Percentiles rank a stretch among this genome's conserved stretches.
Evolutionary conservation across 2,329 filamentous ascomycete species (phyloP).

Genomic region (Dendryphion nanum): DNA sequence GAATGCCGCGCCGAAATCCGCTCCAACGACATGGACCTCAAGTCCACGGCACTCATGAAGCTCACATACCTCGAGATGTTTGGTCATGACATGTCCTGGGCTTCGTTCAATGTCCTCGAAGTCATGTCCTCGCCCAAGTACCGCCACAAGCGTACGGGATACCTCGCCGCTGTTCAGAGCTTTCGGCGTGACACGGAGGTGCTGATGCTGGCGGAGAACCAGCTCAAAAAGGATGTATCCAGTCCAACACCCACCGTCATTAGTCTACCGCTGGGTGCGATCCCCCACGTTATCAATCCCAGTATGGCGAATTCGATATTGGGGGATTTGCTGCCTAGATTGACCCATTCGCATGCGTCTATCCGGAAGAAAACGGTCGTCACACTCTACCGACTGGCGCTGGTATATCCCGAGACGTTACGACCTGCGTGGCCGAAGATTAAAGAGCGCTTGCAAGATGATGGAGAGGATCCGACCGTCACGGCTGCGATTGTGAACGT

Average conservation of each 20-base stretch:
- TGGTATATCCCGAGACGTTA: slow-evolving; percentile 95
- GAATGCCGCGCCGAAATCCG: slow-evolving; percentile 94
- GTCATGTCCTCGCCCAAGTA: slow-evolving; percentile 98
- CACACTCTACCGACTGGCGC: slow-evolving; percentile 84
- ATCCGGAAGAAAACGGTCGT: slow-evolving; percentile 96
- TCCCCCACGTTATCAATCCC: slow-evolving; percentile 93
- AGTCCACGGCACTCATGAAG: slow-evolving; percentile 93
- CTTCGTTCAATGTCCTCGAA: slow-evolving; percentile 95
- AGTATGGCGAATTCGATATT: slow-evolving; percentile 88
- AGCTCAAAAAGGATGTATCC: slow-evolving; percentile 90
- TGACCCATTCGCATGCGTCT: slow-evolving; percentile 80
- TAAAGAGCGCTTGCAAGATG: slow-evolving; percentile 88
- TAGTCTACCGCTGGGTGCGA: slow-evolving; percentile 78
- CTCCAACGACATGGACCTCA: slow-evolving; percentile 94
- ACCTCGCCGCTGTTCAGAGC: slow-evolving; percentile 92
- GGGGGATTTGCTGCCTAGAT: slow-evolving; percentile 78
- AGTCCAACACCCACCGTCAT: slow-evolving; percentile 73
- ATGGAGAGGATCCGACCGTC: slow-evolving; percentile 85
- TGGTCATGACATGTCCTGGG: slow-evolving; percentile 99
- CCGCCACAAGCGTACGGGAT: slow-evolving; percentile 91
- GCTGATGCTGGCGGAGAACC: slow-evolving; percentile 93
- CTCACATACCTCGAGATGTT: slow-evolving; percentile 99
- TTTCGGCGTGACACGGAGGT: slow-evolving; percentile 96
- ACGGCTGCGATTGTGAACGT: slow-evolving; percentile 97
- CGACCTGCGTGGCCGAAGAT: slow-evolving; percentile 96